Base-by-base conservation (phyloP, 225 moss, liverwort and hornwort species). In the Straminergon stramineum region DNA sequence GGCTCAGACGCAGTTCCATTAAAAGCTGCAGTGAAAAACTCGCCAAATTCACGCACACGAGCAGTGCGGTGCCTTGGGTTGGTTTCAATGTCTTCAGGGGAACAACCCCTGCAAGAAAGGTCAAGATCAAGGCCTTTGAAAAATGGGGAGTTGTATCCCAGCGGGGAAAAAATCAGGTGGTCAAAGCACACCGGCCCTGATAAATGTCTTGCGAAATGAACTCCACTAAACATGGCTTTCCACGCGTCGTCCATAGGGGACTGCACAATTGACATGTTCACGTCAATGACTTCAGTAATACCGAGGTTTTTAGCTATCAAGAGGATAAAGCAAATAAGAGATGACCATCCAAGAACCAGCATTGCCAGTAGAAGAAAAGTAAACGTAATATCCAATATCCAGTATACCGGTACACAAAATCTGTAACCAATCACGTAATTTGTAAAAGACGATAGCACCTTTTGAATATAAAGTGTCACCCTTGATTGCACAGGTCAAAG, bases 221-320 rank as follows among this genome's bases (percentile, higher is more conserved):
- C 95, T 85, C 91, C 91, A 79, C 94, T 95, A 84, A 95, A 99
- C 96, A 99, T 96, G 63, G 97, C 95, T 89, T 95, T 92, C 99
- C 99, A 99, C 84, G 95, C 99, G 85, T 96, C 96, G 90, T 97
- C 99, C 96, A 99, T 93, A 8, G 96, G 94, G 79, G 97, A 99
- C 99, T 98, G 98, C 91, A 94, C 90, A 91, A 64, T 64, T 22
- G 52, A 85, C 70, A 88, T 85, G 27, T 35, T 22, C 82, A 77
- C 60, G 69, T 81, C 84, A 79, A 79, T 58, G 78, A 80, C 58
- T 64, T 76, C 56, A 66, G 66, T 35, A 77, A 83, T 26, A 85
- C 32, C 12, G 73, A 43, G 75, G 43, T 41, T 68, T 86, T 51
- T 27, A 66, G 85, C 61, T 62, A 34, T 89, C 30, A 85, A 83